Evolutionary conservation across 768 basidiomycete species (phyloP), one percentile per base, ranked within the genome.

Genomic region (Kwoniella bestiolae): DNA sequence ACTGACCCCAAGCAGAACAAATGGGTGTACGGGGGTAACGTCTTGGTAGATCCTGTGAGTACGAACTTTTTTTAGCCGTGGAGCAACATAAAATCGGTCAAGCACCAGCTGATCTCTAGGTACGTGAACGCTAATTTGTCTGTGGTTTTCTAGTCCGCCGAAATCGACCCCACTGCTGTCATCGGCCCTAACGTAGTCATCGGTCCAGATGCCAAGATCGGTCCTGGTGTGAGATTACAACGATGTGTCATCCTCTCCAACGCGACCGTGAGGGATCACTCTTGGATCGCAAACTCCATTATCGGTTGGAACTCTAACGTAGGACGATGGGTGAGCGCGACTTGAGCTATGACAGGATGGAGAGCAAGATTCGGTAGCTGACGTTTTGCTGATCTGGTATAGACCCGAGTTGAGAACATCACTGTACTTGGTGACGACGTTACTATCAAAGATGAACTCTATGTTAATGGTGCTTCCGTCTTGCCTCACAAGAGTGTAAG

Each of bases 131-230:
- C 60, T 55, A 26, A 62, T 26, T 47, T 41, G 16, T 60, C 16
- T 51, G 29, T 11, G 29, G 3, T 12, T 41, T 26, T 2, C 16
- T 32, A 73, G 73, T 76, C 81, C 51, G 80, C 80, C 45, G 78
- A 78, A 44, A 77, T 82, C 65, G 80, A 83, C 72, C 80, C 81
- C 9, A 66, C 81, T 5, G 81, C 83, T 9, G 71, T 80, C 28
- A 82, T 84, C 69, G 83, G 83, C 21, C 83, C 83, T 45, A 84
- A 84, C 75, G 83, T 84, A 61, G 82, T 83, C 58, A 78, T 84
- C 58, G 83, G 83, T 25, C 82, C 83, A 8, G 80, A 82, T 35
- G 82, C 79, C 71, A 81, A 81, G 75, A 82, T 84, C 64, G 83
- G 83, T 29, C 76, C 80, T 25, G 83, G 83, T 58, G 83, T 79